Evolutionary conservation across 257 asterid genomes (phyloP), one percentile per base, ranked within the genome.

Genomic region (Gentiana macrophylla): DNA sequence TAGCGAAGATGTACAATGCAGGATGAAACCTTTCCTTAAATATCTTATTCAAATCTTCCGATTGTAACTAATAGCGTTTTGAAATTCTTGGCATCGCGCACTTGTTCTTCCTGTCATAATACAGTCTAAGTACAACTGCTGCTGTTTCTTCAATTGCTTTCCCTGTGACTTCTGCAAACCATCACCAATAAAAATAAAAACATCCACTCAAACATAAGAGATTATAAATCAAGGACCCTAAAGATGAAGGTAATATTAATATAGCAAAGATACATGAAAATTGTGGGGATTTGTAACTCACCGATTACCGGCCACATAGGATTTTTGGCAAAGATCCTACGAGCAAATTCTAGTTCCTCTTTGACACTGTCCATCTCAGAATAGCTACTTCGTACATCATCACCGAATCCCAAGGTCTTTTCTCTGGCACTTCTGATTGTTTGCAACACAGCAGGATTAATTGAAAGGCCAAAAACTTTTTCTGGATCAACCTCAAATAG

Each of bases 101-200:
- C 74, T 76, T 79, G 65, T 83, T 84, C 69, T 87, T 87, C 50
- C 96, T 67, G 67, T 91, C 98, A 47, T 91, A 95, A 74, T 76
- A 83, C 46, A 87, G 90, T 52, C 92, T 72, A 65, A 91, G 77
- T n/a, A 91, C 74, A 52, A 91, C 66, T 33, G 96, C 96, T 9
- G 95, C 98, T 4, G 98, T 87, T 77, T 91, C 98, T 73, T 91
- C 98, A n/a, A 87, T 79, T 24, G 98, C 98, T 73, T 75, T 91
- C 24, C 90, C 89, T 1, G 95, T 76, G 58, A 87, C 96, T 76
- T 87, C 98, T 90, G 96, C 77, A 70, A 67, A 41, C 24, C 70
- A 71, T 33, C 66, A 70, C 72, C 52, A 46, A n/a, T 32, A 49
- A 1, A 49, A 56, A 56, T 15, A 37, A 8, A 53, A 12, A 24